A percentile compares a stretch with the other conserved stretches of the same genome.
phyloP scores from a whole-genome alignment of 2,329 filamentous ascomycete species.

The Grosmannia clavigera region DNA sequence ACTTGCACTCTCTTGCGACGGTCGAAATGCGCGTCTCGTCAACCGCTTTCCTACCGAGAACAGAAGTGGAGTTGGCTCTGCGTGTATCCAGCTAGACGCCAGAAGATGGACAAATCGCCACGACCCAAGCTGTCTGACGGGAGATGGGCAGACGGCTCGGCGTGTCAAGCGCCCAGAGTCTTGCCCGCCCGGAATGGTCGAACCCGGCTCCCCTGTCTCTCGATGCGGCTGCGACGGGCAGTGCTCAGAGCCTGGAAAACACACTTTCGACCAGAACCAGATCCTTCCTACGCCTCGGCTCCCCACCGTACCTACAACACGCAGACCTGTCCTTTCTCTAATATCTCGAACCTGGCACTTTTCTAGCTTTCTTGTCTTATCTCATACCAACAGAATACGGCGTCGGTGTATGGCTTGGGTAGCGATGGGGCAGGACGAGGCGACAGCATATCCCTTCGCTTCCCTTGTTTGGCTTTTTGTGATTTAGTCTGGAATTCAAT shows the following conservation, averaged over 20 bases:
- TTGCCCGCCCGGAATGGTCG: neutral
- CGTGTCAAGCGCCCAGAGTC: neutral
- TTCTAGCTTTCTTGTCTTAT: neutral
- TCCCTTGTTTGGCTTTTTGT: neutral
- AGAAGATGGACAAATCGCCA: too few species aligned
- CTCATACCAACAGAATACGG: neutral
- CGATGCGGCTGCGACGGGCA: neutral
- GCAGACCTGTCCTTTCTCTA: neutral
- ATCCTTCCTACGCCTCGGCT: neutral
- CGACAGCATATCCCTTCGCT: neutral
- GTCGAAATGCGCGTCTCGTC: neutral
- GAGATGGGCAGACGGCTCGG: neutral
- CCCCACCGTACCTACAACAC: neutral
- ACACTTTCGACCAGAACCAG: neutral
- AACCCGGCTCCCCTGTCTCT: neutral
- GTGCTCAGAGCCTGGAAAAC: neutral
- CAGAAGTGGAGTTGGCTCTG: neutral
- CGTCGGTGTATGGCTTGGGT: slow-evolving; percentile 1
- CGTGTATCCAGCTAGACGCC: neutral
- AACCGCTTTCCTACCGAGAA: neutral
- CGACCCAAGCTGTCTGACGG: too few species aligned
- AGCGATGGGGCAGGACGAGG: slow-evolving; percentile 2
- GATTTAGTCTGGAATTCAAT: neutral
- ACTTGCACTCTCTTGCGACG: neutral
- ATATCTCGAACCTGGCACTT: neutral